Conservation (phyloP, 2,329 filamentous ascomycete species). For the Beauveria sp. region DNA sequence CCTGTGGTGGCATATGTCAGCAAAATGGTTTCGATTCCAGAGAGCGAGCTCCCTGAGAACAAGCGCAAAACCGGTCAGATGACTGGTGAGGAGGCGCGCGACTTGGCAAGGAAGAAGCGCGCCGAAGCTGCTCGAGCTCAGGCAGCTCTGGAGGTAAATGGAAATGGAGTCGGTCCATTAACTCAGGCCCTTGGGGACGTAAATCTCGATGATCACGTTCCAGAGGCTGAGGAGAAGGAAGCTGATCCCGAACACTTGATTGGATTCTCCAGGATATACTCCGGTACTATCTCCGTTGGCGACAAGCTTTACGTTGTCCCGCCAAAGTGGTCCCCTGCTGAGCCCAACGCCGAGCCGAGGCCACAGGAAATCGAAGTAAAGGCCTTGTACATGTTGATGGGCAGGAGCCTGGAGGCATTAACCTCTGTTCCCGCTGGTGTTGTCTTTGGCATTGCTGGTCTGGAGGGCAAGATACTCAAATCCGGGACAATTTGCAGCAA, state of each 20-base stretch:
- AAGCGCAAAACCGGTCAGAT: slow-evolving; percentile 65
- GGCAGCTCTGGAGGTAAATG: slow-evolving; percentile 42
- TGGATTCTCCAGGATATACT: slow-evolving; percentile 90
- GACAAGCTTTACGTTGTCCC: slow-evolving; percentile 86
- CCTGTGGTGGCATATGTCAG: slow-evolving; percentile 92
- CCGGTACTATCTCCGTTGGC: slow-evolving; percentile 79
- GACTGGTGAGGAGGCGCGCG: slow-evolving; percentile 82
- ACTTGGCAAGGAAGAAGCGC: slow-evolving; percentile 79
- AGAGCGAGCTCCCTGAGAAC: slow-evolving; percentile 85
- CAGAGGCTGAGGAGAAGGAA: slow-evolving; percentile 46
- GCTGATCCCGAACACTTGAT: slow-evolving; percentile 81
- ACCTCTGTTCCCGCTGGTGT: slow-evolving; percentile 84
- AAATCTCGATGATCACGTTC: slow-evolving; percentile 46
- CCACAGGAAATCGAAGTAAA: slow-evolving; percentile 80
- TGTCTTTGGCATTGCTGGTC: slow-evolving; percentile 87
- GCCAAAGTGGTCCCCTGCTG: slow-evolving; percentile 83
- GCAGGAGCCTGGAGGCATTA: slow-evolving; percentile 75
- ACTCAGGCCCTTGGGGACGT: slow-evolving; percentile 54
- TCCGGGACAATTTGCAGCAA: slow-evolving; percentile 89
- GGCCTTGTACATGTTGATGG: slow-evolving; percentile 93
- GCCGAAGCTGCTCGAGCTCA: slow-evolving; percentile 80
- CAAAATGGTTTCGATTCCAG: slow-evolving; percentile 94
- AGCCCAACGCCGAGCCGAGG: slow-evolving; percentile 62
- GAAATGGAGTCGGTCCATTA: slow-evolving; percentile 44
- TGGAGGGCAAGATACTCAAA: slow-evolving; percentile 91